phyloP scores from a whole-genome alignment of 768 basidiomycete species.

The Flagelloscypha sp. region DNA sequence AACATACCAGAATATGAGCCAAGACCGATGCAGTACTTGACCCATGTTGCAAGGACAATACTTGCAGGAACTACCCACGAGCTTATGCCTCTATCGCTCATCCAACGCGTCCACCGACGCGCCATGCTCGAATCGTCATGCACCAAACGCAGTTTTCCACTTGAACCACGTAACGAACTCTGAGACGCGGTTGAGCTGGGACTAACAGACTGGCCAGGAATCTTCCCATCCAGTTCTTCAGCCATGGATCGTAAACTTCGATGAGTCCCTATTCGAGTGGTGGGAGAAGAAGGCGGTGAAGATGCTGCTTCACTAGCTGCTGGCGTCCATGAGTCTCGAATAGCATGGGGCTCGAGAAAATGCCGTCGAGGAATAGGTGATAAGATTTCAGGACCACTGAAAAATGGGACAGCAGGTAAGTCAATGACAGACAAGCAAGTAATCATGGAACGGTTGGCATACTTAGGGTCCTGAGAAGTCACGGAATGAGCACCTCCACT shows the following conservation, averaged over 20 bases:
- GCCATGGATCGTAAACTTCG: conserved; percentile 22
- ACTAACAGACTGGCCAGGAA: conserved; percentile 36
- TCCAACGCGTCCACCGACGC: conserved; percentile 67
- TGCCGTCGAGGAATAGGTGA: conserved; percentile 63
- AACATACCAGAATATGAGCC: conserved; percentile 77
- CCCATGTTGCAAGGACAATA: conserved; percentile 42
- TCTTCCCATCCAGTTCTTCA: conserved; percentile 10
- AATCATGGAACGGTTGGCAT: too few species aligned
- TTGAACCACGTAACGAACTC: conserved; percentile 16
- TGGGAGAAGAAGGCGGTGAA: conserved; percentile 38
- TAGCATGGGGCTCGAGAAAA: conserved; percentile 50
- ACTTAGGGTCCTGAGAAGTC: too few species aligned
- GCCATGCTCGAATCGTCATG: conserved; percentile 34
- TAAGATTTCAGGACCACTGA: conserved; percentile 49
- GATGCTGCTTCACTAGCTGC: too few species aligned
- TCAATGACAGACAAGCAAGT: too few species aligned
- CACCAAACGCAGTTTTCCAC: conserved; percentile 18
- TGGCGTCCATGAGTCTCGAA: too few species aligned
- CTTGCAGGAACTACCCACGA: conserved; percentile 50
- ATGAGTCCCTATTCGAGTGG: conserved; percentile 39
- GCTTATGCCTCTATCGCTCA: conserved; percentile 61
- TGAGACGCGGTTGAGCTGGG: conserved; percentile 14
- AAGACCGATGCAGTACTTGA: conserved; percentile 66
- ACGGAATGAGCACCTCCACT: too few species aligned
- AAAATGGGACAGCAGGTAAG: too few species aligned